Conservation (phyloP, 202 grass and related monocot species). For the Musa balbisiana region DNA sequence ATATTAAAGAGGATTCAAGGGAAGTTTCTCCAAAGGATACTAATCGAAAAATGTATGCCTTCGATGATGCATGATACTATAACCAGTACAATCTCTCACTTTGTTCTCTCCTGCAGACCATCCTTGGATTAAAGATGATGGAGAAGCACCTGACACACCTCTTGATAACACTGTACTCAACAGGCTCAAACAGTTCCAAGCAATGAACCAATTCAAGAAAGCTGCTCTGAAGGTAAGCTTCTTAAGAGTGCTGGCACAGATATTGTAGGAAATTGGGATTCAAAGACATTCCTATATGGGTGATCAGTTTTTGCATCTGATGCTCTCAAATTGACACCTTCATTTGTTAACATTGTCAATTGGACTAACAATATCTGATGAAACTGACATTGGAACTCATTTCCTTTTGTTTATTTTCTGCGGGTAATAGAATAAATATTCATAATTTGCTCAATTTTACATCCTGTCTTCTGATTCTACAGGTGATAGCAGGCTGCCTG, state of each 20-base stretch:
- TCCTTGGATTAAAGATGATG: conserved; percentile 92
- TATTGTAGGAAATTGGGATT: too few relatives aligned
- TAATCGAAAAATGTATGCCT: too few relatives aligned
- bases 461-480: neutral
- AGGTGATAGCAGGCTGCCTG: conserved; percentile 77
- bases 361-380: too few relatives aligned
- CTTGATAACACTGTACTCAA: conserved; percentile 67
- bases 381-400: neutral
- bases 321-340: too few relatives aligned
- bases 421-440: neutral
- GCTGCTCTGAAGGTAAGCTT: conserved; percentile 56
- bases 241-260: neutral
- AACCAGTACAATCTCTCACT: neutral
- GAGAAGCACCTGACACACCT: conserved; percentile 75
- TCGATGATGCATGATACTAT: too few relatives aligned
- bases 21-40: too few relatives aligned
- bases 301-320: neutral
- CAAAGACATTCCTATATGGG: too few relatives aligned
- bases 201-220: conserved; percentile 97
- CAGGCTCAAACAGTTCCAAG: conserved; percentile 79
- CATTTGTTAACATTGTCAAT: too few relatives aligned
- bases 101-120: conserved; percentile 38
- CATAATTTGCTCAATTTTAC: neutral
- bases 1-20: too few relatives aligned
- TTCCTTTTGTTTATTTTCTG: neutral